Base-by-base conservation (phyloP, 1,284 basidiomycete species). In the Thecaphora frezii region DNA sequence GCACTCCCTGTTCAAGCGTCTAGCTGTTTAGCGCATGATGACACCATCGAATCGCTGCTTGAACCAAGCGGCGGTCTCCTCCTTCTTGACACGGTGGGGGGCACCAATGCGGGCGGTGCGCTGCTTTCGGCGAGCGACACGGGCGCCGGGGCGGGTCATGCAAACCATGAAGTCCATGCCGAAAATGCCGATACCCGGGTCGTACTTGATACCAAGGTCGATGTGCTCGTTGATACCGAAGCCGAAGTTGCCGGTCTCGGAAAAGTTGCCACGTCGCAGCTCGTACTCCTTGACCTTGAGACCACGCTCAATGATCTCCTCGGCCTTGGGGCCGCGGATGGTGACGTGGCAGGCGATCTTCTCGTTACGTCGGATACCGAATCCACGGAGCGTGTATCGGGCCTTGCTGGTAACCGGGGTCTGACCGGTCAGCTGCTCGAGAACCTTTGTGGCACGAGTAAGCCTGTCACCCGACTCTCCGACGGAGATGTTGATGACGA, bases 221-320 rank as follows among this genome's bases (percentile, higher is more conserved):
- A 98, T 98, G 85, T 98, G 94, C 69, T 78, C 73, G 37, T 67
- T 73, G 60, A 77, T 66, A 71, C 75, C 75, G 68, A 77, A 77
- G 56, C 75, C 73, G 51, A 76, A 76, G 73, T 76, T 76, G 56
- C 73, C 73, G 12, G 71, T 75, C 57, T 73, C 68, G 76, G 91
- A 93, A 85, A 97, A 97, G 88, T 97, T 97, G 82, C 87, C 75
- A 80, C 83, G 84, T 68, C 81, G 82, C 81, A 98, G 84, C 85
- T 99, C 94, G 86, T 98, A 98, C 84, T 98, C 94, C 88, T 98
- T 98, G 80, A 98, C 94, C 84, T 97, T 98, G 81, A 98, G 86
- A 50, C 93, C 94, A 80, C 96, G 92, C 86, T 98, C 96, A 77
- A 98, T 86, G 82, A 80, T 97, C 83, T 98, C 94, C 86, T 98